phyloP scores from a whole-genome alignment of 805 yeast species.

The Starmerella potacharoeniae region DNA sequence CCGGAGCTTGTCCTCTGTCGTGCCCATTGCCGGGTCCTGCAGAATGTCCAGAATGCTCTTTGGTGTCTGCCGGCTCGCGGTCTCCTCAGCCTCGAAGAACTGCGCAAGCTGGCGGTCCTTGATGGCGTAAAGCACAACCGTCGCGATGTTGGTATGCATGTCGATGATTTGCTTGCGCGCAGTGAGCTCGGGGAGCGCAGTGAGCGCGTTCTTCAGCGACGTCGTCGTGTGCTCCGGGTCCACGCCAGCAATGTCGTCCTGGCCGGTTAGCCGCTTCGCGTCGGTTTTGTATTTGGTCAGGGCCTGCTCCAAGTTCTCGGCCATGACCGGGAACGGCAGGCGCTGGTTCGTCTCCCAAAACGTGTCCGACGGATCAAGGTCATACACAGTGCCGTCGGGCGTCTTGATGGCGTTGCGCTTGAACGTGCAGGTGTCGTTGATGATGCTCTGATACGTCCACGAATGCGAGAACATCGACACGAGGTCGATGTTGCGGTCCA shows the following conservation, averaged over 20 bases:
- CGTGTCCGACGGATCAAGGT: constrained; percentile 84
- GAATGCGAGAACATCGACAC: constrained; percentile 93
- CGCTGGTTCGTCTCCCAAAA: constrained; percentile 81
- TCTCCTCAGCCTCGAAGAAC: constrained; percentile 89
- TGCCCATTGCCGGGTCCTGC: constrained; percentile 48
- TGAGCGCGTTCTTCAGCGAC: constrained; percentile 69
- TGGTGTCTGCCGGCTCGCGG: constrained; percentile 40
- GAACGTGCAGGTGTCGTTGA: constrained; percentile 78
- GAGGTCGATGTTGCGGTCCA: constrained; percentile 83
- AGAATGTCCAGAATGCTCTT: constrained; percentile 42
- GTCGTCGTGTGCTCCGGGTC: constrained; percentile 73
- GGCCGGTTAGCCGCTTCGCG: constrained; percentile 73
- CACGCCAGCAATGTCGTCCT: constrained; percentile 49
- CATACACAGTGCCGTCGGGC: constrained; percentile 42
- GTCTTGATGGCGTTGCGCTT: constrained; percentile 72
- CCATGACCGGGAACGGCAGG: constrained; percentile 97
- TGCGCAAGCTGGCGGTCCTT: constrained; percentile 82
- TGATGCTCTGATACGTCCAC: constrained; percentile 95
- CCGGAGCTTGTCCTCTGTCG: constrained; percentile 63
- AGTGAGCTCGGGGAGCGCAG: constrained; percentile 83
- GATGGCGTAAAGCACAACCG: constrained; percentile 68
- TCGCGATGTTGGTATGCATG: constrained; percentile 92
- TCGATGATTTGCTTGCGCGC: constrained; percentile 80
- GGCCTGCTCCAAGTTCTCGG: constrained; percentile 85
- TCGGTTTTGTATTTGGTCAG: constrained; percentile 71